Conservation (phyloP, 306 rosid genomes). For the Cucumis sativus region Cucumber_9930_V3 NC_026657.2:2182501-2183000, state of each 20-base stretch:
- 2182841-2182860: not conserved
- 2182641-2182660: slow-evolving; percentile 87
- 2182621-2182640: slow-evolving; percentile 92
- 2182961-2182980: not conserved
- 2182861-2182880: not conserved
- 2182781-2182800: not conserved
- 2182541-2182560: slow-evolving; percentile 83
- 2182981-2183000: not conserved
- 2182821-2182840: not conserved
- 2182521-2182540: slow-evolving; percentile 46
- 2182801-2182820: not conserved
- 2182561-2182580: slow-evolving; percentile 87
- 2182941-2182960: not conserved
- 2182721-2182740: not conserved
- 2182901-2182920: not conserved
- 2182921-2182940: not conserved
- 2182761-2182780: not conserved
- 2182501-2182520: slow-evolving; percentile 8
- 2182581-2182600: slow-evolving; percentile 77
- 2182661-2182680: slow-evolving; percentile 50
- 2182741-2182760: not conserved
- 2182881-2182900: not conserved
- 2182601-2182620: slow-evolving; percentile 86
- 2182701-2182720: not conserved
- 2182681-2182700: not conserved